These are phyloP conservation scores for Boletus patriciae DNA, from an alignment of 768 basidiomycete species.

Conservation along the genomic window DNA sequence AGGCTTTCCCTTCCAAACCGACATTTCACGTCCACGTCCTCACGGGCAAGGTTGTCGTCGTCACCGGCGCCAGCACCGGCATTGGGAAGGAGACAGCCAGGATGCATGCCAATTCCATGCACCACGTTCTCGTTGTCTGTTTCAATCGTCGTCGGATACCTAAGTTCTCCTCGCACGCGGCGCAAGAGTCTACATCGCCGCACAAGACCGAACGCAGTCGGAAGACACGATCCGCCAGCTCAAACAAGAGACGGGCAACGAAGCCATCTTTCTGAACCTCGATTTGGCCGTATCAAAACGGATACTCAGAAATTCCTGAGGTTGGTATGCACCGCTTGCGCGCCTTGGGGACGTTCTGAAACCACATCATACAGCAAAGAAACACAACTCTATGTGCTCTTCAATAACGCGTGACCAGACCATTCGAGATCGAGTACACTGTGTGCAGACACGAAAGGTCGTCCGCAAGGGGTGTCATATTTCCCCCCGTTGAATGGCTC, in stretches of 20 bases:
- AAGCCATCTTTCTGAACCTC: constrained; percentile 35
- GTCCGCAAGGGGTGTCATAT: constrained; percentile 48
- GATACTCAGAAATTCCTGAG: constrained; percentile 37
- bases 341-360: not conserved
- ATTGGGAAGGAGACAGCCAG: constrained; percentile 31
- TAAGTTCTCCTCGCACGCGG: constrained; percentile 30
- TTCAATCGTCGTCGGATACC: too few relatives aligned
- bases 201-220: constrained; percentile 26
- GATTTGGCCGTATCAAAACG: constrained; percentile 38
- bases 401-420: constrained; percentile 51
- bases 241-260: constrained; percentile 33
- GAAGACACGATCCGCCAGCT: constrained; percentile 33
- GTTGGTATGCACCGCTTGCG: constrained; percentile 10
- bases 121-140: too few relatives aligned
- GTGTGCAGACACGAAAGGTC: not conserved
- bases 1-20: constrained; percentile 23
- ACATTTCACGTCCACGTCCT: constrained; percentile 36
- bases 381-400: constrained; percentile 44
- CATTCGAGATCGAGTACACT: not conserved
- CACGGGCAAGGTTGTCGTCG: constrained; percentile 34
- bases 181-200: constrained; percentile 40
- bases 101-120: too few relatives aligned
- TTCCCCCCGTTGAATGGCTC: constrained; percentile 36
- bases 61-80: constrained; percentile 37
- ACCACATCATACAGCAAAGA: constrained; percentile 38